Conservation (phyloP, 129 eudicot species). For the Apium graveolens region DNA sequence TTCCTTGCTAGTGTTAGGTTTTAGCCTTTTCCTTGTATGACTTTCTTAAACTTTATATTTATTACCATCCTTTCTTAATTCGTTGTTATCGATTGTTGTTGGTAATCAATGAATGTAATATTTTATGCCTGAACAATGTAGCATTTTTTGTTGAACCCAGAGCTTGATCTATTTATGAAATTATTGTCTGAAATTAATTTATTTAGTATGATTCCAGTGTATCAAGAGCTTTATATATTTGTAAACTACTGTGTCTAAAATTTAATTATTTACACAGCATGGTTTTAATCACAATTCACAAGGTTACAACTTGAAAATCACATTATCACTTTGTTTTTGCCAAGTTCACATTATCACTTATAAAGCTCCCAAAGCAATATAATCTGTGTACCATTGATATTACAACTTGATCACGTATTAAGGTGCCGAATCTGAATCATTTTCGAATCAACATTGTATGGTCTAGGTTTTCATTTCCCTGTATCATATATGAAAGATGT, state of each 20-base stretch:
- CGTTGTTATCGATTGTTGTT: no score
- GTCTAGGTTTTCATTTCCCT: not conserved
- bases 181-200: not conserved
- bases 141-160: not conserved
- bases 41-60: not conserved
- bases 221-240: not conserved
- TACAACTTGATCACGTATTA: not conserved
- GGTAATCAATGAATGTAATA: no score
- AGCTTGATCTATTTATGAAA: not conserved
- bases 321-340: not conserved
- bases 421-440: not conserved
- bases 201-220: not conserved
- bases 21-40: not conserved
- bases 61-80: not conserved
- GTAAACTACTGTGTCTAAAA: not conserved
- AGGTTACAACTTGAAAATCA: not conserved
- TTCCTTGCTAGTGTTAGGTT: not conserved
- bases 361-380: not conserved
- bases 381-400: not conserved
- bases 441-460: not conserved
- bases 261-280: not conserved
- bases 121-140: not conserved
- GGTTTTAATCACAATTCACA: not conserved
- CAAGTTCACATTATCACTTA: not conserved
- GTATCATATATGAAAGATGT: not conserved